Evolutionary conservation across 768 basidiomycete genomes (phyloP).

Genomic region (Gyrodon lividus): DNA sequence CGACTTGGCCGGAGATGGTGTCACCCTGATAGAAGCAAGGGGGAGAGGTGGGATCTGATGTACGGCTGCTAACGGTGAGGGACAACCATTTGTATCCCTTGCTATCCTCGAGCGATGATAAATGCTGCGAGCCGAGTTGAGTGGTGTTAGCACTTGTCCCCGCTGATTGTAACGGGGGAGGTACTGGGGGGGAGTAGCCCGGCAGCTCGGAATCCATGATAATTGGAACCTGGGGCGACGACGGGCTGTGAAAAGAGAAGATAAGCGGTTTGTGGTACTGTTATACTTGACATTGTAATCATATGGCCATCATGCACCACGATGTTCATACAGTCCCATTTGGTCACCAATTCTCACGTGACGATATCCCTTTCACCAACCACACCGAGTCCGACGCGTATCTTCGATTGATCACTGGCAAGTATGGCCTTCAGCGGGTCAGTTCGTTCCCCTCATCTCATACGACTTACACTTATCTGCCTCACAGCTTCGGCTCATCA

Average conservation of each 20-base stretch:
- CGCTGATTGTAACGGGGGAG: neutral
- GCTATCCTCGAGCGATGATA: slow-evolving; percentile 41
- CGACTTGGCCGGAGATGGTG: slow-evolving; percentile 47
- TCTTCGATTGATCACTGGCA: no score
- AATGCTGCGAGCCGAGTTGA: slow-evolving; percentile 31
- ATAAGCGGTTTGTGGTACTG: neutral
- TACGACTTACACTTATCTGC: no score
- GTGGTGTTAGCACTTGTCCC: neutral
- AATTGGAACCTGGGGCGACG: neutral
- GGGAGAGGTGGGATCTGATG: slow-evolving; percentile 34
- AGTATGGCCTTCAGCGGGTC: no score
- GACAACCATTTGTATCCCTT: slow-evolving; percentile 46
- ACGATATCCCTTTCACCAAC: no score
- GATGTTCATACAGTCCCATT: no score
- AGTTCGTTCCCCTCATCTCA: no score
- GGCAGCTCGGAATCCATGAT: slow-evolving; percentile 16
- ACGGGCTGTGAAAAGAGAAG: neutral
- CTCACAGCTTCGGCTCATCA: no score
- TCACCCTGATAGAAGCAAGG: slow-evolving; percentile 52
- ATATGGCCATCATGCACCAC: no score
- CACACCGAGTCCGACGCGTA: no score
- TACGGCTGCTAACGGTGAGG: slow-evolving; percentile 45
- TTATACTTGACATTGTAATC: no score
- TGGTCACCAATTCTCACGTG: no score
- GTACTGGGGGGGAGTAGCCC: slow-evolving; percentile 12